Evolutionary conservation across 441 rosid genomes (phyloP), one percentile per base, ranked within the genome.

Genomic region (Populus trichocarpa): DNA sequence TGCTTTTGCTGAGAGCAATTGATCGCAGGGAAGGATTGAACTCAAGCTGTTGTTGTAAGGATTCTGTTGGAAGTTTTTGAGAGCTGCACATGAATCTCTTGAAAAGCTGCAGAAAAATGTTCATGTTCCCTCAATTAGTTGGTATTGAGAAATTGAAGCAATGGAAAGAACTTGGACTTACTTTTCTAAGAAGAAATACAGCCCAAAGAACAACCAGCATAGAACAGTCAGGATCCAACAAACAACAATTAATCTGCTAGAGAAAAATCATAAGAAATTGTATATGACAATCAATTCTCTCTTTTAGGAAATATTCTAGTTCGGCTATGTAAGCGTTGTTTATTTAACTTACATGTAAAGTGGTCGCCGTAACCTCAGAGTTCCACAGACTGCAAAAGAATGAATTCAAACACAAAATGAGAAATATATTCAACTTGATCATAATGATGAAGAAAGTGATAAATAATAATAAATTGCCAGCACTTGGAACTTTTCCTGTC

Each of bases 151-250:
- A 63, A 12, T 35, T 30, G 12, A 68, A 26, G 75, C 64, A 66
- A 69, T 16, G 64, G 25, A 23, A 20, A 35, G 57, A 68, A 42
- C 68, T 53, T 61, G 36, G 64, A 74, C 77, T 87, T 86, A 92
- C 97, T 84, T 83, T 67, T 84, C 84, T 65, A 92, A 72, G 86
- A 89, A 88, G 89, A 83, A 87, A 78, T 89, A 88, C 36, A 87
- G 18, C 72, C 97, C 97, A 50, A 88, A 89, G 75, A 89, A 78
- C 7, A 85, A 2, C 97, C 97, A 92, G 81, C 91, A 88, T 8
- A 92, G 66, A 77, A 81, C 86, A 35, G 93, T 88, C 80, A 92
- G 80, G 78, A 89, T 61, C 97, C 95, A 92, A 73, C 93, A 89
- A 2, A 86, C 10, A 33, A 64, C 75, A 32, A 92, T 86, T 35